phyloP scores from a whole-genome alignment of 208 protist species.

The Strigomonas galati region DNA sequence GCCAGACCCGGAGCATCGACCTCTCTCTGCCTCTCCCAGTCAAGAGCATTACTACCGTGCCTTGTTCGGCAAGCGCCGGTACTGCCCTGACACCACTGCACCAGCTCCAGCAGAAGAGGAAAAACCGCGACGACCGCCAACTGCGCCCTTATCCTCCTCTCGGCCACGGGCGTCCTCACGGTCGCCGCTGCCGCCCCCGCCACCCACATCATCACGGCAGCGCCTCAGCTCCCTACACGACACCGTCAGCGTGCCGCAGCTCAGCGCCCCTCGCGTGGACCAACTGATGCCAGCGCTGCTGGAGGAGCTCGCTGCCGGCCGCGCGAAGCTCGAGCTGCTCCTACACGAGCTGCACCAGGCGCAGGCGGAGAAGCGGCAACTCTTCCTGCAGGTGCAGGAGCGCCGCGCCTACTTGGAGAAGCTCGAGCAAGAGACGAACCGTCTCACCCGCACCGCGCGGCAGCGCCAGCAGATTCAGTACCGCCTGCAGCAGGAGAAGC shows the following conservation, averaged over 20 bases:
- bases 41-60: too few relatives aligned
- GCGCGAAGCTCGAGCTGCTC: not conserved
- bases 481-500: not conserved
- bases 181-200: too few relatives aligned
- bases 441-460: not conserved
- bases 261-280: not conserved
- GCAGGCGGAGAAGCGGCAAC: not conserved
- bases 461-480: not conserved
- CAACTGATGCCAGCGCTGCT: constrained; percentile 8
- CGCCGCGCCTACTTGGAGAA: not conserved
- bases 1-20: too few relatives aligned
- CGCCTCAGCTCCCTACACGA: not conserved
- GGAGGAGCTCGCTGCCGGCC: not conserved
- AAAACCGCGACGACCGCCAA: too few relatives aligned
- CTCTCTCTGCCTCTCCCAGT: too few relatives aligned
- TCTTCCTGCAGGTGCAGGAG: not conserved
- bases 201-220: not conserved
- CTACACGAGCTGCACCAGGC: not conserved
- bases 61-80: too few relatives aligned
- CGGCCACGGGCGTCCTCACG: too few relatives aligned
- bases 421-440: not conserved
- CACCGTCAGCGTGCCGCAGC: not conserved
- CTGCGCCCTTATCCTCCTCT: too few relatives aligned
- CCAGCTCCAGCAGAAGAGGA: not conserved
- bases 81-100: not conserved